Conservation (phyloP, 768 basidiomycete species). For the Tylopilus felleus region DNA sequence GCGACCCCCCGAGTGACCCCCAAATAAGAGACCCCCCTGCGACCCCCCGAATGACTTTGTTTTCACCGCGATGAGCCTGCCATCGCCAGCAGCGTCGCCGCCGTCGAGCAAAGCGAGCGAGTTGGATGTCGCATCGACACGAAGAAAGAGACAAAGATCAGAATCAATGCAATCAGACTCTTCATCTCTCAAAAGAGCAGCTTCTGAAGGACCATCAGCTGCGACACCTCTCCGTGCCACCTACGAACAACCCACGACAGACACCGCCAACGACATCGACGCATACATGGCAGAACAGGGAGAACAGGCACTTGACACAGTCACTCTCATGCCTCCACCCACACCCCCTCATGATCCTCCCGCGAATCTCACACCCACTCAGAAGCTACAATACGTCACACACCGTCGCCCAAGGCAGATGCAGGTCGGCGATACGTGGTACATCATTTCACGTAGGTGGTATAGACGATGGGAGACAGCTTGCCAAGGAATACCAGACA, state of each 20-base stretch:
- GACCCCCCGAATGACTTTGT: not conserved
- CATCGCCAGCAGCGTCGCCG: constrained; percentile 41
- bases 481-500: constrained; percentile 64
- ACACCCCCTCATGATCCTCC: constrained; percentile 23
- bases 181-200: constrained; percentile 76
- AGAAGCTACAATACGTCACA: constrained; percentile 53
- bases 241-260: too few relatives aligned
- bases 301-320: constrained; percentile 28
- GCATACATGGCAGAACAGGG: constrained; percentile 62
- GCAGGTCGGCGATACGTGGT: constrained; percentile 73
- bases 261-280: constrained; percentile 56
- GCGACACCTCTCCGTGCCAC: constrained; percentile 34
- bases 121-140: constrained; percentile 29
- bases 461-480: constrained; percentile 73
- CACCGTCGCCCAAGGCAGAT: constrained; percentile 46
- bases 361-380: constrained; percentile 32
- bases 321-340: constrained; percentile 26
- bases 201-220: constrained; percentile 59
- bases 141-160: constrained; percentile 71
- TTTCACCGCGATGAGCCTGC: constrained; percentile 40
- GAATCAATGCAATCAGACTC: constrained; percentile 72
- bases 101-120: constrained; percentile 42
- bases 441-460: constrained; percentile 68
- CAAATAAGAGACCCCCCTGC: not conserved
- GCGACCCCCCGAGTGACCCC: constrained; percentile 19